These are phyloP conservation scores for Hymenoscyphus occultus DNA, from an alignment of 2,329 filamentous ascomycete genomes.

Conservation along the genomic window DNA sequence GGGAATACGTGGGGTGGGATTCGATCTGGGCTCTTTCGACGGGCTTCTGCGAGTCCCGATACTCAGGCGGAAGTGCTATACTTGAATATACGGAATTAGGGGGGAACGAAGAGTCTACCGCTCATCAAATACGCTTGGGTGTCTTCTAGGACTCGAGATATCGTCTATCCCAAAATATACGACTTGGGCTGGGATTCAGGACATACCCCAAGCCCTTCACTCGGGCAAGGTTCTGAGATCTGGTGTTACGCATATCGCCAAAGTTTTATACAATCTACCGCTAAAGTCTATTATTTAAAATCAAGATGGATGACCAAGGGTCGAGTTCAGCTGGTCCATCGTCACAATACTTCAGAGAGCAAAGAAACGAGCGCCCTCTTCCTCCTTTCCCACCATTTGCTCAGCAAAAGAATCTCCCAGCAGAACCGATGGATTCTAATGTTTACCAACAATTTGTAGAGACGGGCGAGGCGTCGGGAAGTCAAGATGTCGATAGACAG, in stretches of 20 bases:
- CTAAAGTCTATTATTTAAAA: not conserved
- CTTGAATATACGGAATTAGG: not conserved
- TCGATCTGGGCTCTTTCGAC: not conserved
- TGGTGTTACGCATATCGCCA: not conserved
- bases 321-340: constrained; percentile 1
- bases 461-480: not conserved
- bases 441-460: constrained; percentile 5
- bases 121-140: not conserved
- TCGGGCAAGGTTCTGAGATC: not conserved
- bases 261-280: not conserved
- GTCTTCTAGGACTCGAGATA: not conserved
- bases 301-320: constrained; percentile 7
- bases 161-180: not conserved
- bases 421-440: not conserved
- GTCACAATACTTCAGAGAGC: not conserved
- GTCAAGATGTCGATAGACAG: constrained; percentile 2
- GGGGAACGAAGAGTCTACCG: not conserved
- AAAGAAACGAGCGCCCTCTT: constrained; percentile 14
- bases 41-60: not conserved
- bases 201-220: not conserved
- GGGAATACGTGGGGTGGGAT: not conserved
- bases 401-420: not conserved
- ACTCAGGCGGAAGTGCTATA: not conserved
- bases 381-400: constrained; percentile 8
- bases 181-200: not conserved